These are phyloP conservation scores for Brettanomyces anomalus DNA, from an alignment of 805 yeast species.

Conservation along the genomic window DNA sequence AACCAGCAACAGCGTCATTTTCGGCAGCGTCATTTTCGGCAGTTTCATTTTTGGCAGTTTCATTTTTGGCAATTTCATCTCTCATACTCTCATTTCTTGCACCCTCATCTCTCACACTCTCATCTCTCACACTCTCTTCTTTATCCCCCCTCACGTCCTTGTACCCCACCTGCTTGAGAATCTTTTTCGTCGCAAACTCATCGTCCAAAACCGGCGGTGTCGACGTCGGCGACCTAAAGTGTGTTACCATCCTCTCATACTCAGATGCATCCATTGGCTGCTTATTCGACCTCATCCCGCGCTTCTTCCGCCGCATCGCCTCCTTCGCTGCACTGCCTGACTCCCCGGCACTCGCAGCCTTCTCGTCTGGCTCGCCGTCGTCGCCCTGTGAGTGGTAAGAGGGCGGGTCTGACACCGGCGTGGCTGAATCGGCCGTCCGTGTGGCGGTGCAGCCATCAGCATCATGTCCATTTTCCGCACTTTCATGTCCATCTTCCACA, in stretches of 20 bases:
- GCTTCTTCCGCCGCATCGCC: constrained; percentile 1
- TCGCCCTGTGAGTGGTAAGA: constrained; percentile 16
- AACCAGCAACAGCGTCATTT: too few relatives aligned
- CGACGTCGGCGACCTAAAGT: constrained; percentile 6
- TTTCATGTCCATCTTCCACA: neutral
- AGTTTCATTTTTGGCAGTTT: too few relatives aligned
- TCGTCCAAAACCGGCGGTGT: constrained; percentile 3
- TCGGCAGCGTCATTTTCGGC: too few relatives aligned
- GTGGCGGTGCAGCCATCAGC: neutral
- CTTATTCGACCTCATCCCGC: constrained; percentile 1
- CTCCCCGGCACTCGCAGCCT: neutral
- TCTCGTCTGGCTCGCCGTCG: neutral
- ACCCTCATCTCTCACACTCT: too few relatives aligned
- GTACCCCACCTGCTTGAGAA: too few relatives aligned
- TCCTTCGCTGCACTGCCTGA: constrained; percentile 1
- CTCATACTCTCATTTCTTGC: too few relatives aligned
- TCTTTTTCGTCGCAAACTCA: constrained; percentile 3
- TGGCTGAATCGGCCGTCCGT: neutral
- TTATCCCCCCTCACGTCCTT: too few relatives aligned
- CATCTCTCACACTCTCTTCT: too few relatives aligned
- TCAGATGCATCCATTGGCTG: constrained; percentile 10
- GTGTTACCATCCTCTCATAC: constrained; percentile 12
- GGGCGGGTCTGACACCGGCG: constrained; percentile 23
- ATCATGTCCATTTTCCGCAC: neutral
- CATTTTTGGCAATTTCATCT: too few relatives aligned